Evolutionary conservation across 2,329 filamentous ascomycete genomes (phyloP).

Genomic region (Tolypocladium ophioglossoides): DNA sequence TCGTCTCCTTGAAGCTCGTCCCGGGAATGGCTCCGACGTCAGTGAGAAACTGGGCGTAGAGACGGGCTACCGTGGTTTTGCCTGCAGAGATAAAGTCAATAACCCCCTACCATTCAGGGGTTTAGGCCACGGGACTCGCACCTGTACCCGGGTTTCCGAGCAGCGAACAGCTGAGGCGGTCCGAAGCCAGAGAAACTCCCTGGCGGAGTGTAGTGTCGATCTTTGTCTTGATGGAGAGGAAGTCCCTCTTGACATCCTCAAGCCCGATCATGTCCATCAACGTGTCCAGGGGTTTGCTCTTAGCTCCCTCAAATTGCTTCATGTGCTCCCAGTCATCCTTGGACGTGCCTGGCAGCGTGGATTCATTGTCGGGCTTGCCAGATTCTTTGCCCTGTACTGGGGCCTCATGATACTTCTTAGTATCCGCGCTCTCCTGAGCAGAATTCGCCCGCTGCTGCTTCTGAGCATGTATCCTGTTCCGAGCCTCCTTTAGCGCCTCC

Average conservation of each 20-base stretch:
- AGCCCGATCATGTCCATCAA: constrained; percentile 64
- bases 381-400: too few species aligned
- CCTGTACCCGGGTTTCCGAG: constrained; percentile 70
- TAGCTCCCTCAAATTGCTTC: constrained; percentile 40
- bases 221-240: constrained; percentile 51
- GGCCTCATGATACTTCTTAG: neutral
- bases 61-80: constrained; percentile 66
- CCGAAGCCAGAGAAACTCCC: constrained; percentile 37
- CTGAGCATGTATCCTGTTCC: constrained; percentile 5
- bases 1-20: constrained; percentile 50
- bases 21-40: constrained; percentile 54
- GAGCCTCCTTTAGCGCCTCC: constrained; percentile 22
- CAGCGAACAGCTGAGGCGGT: constrained; percentile 52
- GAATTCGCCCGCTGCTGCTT: too few species aligned
- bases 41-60: constrained; percentile 57
- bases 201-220: constrained; percentile 53
- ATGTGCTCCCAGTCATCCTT: constrained; percentile 49
- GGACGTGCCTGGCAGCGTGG: too few species aligned
- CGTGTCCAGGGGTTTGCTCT: constrained; percentile 44
- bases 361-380: too few species aligned
- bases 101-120: too few species aligned
- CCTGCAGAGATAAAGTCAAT: constrained; percentile 9
- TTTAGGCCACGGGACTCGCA: constrained; percentile 14
- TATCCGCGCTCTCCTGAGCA: too few species aligned
- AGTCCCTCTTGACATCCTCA: constrained; percentile 54